Evolutionary conservation across 2,329 filamentous ascomycete species (phyloP), one percentile per base, ranked within the genome.

Genomic region (Penicillium verrucosum): DNA sequence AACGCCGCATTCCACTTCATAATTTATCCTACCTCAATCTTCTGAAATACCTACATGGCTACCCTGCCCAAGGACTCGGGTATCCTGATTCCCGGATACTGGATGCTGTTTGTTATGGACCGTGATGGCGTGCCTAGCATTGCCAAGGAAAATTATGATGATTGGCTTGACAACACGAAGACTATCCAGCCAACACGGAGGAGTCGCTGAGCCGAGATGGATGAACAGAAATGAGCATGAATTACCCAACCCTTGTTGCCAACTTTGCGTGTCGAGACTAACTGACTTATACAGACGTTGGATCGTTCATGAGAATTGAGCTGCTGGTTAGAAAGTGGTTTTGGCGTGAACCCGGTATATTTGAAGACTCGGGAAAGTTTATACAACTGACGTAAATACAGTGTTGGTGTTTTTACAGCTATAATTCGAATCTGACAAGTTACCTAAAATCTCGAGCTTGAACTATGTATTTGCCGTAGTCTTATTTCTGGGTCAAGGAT

Each of bases 51-150:
- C n/a, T 55, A 11, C 5, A 34, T 18, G 16, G 16, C 18, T 9
- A 30, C 78, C 51, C 2, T 82, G 78, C 57, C 72, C 64, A 0
- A 65, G 79, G 82, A 84, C 57, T 58, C 76, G 0, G 82, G 81
- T 5, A 69, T 84, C 18, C 62, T 78, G 4, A 58, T 83, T 2
- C 82, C 82, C 0, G 82, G 82, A 0, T 81, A 78, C 63, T 85
- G 78, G 73, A 79, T 80, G 68, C 61, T 85, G 10, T 85, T 84
- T 64, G 69, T 82, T 23, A 70, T 79, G 56, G 59, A 67, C 34
- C 4, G 21, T 2, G 11, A 51, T 2, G 52, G 52, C 5, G 46
- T 44, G 12, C 52, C 52, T 37, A 55, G 52, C 16, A 16, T 55
- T 16, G 46, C 40, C 2, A 55, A 55, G 52, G n/a, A n/a, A n/a